Evolutionary conservation across 2,329 filamentous ascomycete species (phyloP).

Genomic region (Dendrostoma leiphaemia): DNA sequence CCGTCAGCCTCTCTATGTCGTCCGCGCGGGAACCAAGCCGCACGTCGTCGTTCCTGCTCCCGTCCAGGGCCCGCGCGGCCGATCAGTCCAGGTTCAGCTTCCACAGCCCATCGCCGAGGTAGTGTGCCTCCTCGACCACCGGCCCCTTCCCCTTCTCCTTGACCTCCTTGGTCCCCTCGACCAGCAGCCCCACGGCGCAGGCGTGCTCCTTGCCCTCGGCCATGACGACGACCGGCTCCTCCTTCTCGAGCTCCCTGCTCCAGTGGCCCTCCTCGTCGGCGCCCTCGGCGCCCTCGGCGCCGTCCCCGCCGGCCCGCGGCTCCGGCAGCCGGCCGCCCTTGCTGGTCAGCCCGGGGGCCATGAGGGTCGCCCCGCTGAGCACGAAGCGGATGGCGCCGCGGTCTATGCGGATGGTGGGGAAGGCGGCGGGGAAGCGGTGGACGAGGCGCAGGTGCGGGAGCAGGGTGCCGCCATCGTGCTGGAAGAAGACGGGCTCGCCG

Average conservation of each 20-base stretch:
- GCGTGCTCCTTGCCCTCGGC: constrained; percentile 93
- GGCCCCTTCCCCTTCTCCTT: constrained; percentile 93
- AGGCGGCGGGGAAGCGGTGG: constrained; percentile 82
- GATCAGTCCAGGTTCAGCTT: constrained; percentile 55
- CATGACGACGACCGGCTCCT: constrained; percentile 81
- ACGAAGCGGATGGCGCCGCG: constrained; percentile 96
- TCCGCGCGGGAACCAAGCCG: neutral
- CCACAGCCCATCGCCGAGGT: constrained; percentile 92
- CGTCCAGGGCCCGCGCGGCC: neutral
- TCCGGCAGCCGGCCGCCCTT: constrained; percentile 76
- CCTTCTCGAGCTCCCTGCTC: constrained; percentile 71
- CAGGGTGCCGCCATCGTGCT: constrained; percentile 68
- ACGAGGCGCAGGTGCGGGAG: constrained; percentile 87
- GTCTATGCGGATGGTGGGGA: constrained; percentile 86
- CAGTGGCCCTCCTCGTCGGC: constrained; percentile 51
- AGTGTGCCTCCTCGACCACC: constrained; percentile 92
- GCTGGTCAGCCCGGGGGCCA: constrained; percentile 91
- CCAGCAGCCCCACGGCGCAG: constrained; percentile 82
- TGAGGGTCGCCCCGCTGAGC: constrained; percentile 86
- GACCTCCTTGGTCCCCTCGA: constrained; percentile 84
- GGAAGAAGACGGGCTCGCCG: constrained; percentile 81
- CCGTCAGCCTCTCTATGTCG: neutral
- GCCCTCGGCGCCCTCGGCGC: constrained; percentile 43
- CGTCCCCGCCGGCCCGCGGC: constrained; percentile 35
- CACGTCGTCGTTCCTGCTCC: neutral